phyloP scores from a whole-genome alignment of 352 stramenopile genomes.

The Albugo laibachii region DNA sequence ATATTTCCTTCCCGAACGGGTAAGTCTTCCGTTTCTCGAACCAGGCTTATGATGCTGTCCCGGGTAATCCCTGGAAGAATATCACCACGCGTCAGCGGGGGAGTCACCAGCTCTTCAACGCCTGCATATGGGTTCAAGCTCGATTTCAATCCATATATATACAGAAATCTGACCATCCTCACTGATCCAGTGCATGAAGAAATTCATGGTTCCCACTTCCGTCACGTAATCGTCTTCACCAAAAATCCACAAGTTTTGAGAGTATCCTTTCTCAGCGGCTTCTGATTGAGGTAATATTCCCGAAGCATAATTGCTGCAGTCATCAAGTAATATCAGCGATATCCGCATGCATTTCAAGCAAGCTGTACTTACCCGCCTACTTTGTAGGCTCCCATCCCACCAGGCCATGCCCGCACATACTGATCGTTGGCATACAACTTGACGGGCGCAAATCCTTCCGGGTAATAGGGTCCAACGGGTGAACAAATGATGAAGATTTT shows the following conservation, averaged over 20 bases:
- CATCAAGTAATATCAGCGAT: neutral
- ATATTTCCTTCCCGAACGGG: slow-evolving; percentile 88
- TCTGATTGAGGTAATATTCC: slow-evolving; percentile 85
- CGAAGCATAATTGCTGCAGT: slow-evolving; percentile 55
- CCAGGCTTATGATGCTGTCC: slow-evolving; percentile 87
- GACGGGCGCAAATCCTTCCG: slow-evolving; percentile 83
- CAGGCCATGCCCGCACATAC: slow-evolving; percentile 92
- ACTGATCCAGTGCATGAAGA: slow-evolving; percentile 94
- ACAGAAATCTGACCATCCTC: slow-evolving; percentile 57
- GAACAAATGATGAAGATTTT: slow-evolving; percentile 93
- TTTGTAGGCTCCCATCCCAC: slow-evolving; percentile 87
- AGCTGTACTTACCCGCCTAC: slow-evolving; percentile 47
- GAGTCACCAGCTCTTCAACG: slow-evolving; percentile 81
- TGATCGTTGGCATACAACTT: slow-evolving; percentile 81
- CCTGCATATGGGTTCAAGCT: too few relatives aligned
- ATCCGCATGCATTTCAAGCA: neutral
- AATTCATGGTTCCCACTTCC: slow-evolving; percentile 93
- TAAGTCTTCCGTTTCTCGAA: slow-evolving; percentile 81
- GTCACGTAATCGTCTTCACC: slow-evolving; percentile 81
- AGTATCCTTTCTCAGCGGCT: slow-evolving; percentile 71
- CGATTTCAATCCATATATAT: neutral
- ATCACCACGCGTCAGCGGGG: slow-evolving; percentile 85
- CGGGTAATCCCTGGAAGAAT: slow-evolving; percentile 96
- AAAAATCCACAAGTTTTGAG: slow-evolving; percentile 92
- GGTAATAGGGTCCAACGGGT: slow-evolving; percentile 96